Conservation (phyloP, 257 asterid species). For the Perilla frutescens region DNA sequence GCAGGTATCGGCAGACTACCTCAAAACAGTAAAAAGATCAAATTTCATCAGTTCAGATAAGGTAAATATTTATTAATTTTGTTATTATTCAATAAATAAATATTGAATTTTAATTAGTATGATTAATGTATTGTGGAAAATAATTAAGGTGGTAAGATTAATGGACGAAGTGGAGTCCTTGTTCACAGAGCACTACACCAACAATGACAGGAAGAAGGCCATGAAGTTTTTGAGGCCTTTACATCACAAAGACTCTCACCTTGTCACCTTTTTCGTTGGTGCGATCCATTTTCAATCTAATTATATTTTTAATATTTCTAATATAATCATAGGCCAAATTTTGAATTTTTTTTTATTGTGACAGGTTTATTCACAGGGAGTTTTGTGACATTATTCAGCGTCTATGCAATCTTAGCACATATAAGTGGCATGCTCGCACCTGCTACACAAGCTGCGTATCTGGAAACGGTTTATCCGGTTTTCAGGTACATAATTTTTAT, state of each 20-base stretch:
- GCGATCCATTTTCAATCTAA: neutral
- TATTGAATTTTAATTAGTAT: neutral
- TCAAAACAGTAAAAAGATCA: conserved; percentile 77
- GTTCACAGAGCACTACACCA: conserved; percentile 94
- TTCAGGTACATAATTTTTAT: conserved; percentile 63
- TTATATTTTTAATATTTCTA: neutral
- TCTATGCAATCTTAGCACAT: conserved; percentile 86
- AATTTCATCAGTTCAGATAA: conserved; percentile 88
- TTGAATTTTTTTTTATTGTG: neutral
- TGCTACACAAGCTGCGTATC: conserved; percentile 56
- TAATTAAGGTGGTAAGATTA: conserved; percentile 72
- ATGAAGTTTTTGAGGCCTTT: conserved; percentile 93
- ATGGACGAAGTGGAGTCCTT: conserved; percentile 98
- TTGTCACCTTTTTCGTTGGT: conserved; percentile 95
- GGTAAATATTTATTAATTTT: conserved; percentile 42
- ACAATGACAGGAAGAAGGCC: conserved; percentile 84
- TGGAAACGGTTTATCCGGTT: conserved; percentile 87
- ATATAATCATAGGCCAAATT: neutral
- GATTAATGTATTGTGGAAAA: conserved; percentile 25
- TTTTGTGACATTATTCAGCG: conserved; percentile 74
- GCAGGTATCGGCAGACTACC: conserved; percentile 71
- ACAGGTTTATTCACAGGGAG: conserved; percentile 95
- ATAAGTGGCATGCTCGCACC: conserved; percentile 79
- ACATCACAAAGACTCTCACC: conserved; percentile 78
- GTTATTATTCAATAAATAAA: neutral